A percentile compares a stretch with the other conserved stretches of the same genome.
phyloP scores from a whole-genome alignment of 169 alveolate species.

The Plasmodium blacklocki region DNA sequence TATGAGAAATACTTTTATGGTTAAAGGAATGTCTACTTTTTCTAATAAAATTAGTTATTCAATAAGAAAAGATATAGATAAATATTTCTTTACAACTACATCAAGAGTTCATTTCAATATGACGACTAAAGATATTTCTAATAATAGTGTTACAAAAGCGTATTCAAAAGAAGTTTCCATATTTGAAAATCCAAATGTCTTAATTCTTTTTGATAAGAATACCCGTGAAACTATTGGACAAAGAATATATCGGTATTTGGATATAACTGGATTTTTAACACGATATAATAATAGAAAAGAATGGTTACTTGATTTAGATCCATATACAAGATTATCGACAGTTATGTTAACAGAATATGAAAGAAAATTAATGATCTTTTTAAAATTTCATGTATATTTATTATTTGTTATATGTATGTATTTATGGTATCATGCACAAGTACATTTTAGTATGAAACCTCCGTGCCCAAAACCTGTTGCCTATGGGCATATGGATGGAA shows the following conservation, averaged over 20 bases:
- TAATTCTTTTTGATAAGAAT: slow-evolving; percentile 58
- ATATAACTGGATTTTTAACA: slow-evolving; percentile 82
- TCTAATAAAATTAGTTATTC: slow-evolving; percentile 8
- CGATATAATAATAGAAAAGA: slow-evolving; percentile 80
- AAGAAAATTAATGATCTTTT: slow-evolving; percentile 78
- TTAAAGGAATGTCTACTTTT: neutral
- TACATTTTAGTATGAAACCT: slow-evolving; percentile 80
- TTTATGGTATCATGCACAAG: slow-evolving; percentile 74
- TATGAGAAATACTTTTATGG: slow-evolving; percentile 2
- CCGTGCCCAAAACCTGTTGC: slow-evolving; percentile 79
- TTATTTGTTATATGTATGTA: slow-evolving; percentile 69
- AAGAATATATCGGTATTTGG: slow-evolving; percentile 82
- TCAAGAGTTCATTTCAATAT: neutral
- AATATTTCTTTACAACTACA: slow-evolving; percentile 27
- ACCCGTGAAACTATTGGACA: slow-evolving; percentile 75
- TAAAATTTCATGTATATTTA: slow-evolving; percentile 76
- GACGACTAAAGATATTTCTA: slow-evolving; percentile 18
- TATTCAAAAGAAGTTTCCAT: slow-evolving; percentile 39
- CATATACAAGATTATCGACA: slow-evolving; percentile 74
- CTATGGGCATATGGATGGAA: slow-evolving; percentile 82
- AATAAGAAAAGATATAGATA: slow-evolving; percentile 15
- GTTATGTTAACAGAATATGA: slow-evolving; percentile 81
- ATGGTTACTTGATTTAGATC: slow-evolving; percentile 82
- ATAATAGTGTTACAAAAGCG: slow-evolving; percentile 7
- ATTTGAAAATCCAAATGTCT: slow-evolving; percentile 53